Base-by-base conservation (phyloP, 192 early-diverging fungal genomes). In the Martensiomyces pterosporus region DNA sequence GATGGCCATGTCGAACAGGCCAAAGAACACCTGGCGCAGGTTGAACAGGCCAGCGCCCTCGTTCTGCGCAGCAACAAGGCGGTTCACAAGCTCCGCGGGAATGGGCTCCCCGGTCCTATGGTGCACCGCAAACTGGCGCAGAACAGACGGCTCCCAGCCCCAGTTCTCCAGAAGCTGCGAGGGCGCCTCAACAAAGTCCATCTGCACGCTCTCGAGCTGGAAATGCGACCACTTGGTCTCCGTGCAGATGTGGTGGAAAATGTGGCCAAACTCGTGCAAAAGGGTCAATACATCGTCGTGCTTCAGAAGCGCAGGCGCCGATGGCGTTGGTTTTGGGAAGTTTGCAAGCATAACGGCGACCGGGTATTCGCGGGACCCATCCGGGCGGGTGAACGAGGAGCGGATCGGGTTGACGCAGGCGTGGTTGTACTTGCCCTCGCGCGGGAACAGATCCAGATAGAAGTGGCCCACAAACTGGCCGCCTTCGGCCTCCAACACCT, bases 121-220 rank as follows among this genome's bases (percentile, higher is more conserved):
- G 55, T 92, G 88, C 47, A 68, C 61, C 32, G 82, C 78, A 38
- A 83, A 60, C 9, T 52, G 41, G 26, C 77, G 63, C 24, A 86
- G 54, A 8, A 79, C 77, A 6, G 67, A 52, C 3, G 73, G 70
- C 29, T 83, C 82, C 65, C 75, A 86, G 19, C 78, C 74, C 85
- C 82, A 86, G 70, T 86, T 89, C 56, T 90, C 90, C 14, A 90
- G 69, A 88, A 92, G 86, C 77, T 89, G 86, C 34, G 81, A 83
- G 12, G 90, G 90, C 12, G 85, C 84, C 65, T 92, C 88, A 26
- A 90, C 77, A 70, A 90, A 90, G 60, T 92, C 90, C 41, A 82
- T 72, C 49, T 89, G 83, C 39, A 88, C 76, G 39, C 75, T 66
- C 25, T 87, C 85, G 19, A 86, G 86, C 29, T 84, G 81, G 50